Evolutionary conservation across 176 grass and related monocot genomes (phyloP), one percentile per base, ranked within the genome.

Genomic region (Cenchrus americanus): DNA sequence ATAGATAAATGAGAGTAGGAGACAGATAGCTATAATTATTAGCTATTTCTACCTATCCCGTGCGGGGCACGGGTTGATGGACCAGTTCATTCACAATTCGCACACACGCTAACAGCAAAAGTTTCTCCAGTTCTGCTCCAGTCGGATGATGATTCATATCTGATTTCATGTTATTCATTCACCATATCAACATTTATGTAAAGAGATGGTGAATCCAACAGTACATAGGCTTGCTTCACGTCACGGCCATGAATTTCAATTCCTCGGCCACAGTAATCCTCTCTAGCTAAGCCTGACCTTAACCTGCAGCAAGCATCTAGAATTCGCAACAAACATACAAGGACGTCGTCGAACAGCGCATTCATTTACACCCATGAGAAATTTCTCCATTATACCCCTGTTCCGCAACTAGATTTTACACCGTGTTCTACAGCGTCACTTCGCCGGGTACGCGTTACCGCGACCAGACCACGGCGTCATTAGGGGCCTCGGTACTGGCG

Each of bases 401-500:
- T 59, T 69, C 79, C 42, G 77, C 78, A 74, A 88, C 85, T 87
- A 87, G 26, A 87, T 83, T 87, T 83, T 87, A 90, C 71, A 92
- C 1, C 11, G 75, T 88, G 77, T 62, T 80, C 62, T 76, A 89
- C 75, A 18, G 50, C 15, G 51, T 48, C 52, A 66, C 52, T 47
- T 79, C 73, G 5, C 42, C 50, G 22, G 51, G 52, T 41, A 37
- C 34, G 34, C 34, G 27, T 30, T 53, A 21, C 47, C 8, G 47
- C 34, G 14, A 34, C 65, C 62, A 19, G 58, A 73, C 12, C 43
- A 60, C 30, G 18, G 13, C 8, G 9, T 8, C 4, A 81, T 94
- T 75, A 99, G 66, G 97, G 97, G 24, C 97, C 97, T 73, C 97
- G 87, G 65, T 84, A 8, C 58, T 62, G 91, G 7, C 86, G 78